Evolutionary conservation across 148 eudicot species (phyloP), one percentile per base, ranked within the genome.

Genomic region (Hydrangea macrophylla): DNA sequence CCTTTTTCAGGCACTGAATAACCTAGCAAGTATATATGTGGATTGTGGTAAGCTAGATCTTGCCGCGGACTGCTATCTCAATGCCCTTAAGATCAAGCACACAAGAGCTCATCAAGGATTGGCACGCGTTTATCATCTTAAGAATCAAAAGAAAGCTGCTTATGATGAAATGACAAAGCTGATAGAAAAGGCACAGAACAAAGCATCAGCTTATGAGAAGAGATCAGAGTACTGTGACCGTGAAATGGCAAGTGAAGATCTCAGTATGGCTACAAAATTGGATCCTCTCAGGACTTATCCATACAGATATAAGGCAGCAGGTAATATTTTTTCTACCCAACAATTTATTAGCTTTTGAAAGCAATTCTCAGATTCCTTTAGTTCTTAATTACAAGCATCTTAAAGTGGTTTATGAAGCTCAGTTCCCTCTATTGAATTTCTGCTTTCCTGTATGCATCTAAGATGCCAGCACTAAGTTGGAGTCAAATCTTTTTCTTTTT

Each of bases 71-170:
- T 79, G 83, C 63, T 83, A 83, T 20, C 26, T 58, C 67, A 83
- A 66, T 65, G 86, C 86, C 55, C 76, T 83, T 31, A 62, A 83
- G 32, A 83, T 83, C 33, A 76, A 83, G 79, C 86, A 83, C 64
- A 74, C 83, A 33, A 71, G 86, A 74, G 86, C 86, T 7, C 86
- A 83, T 76, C 86, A 83, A 65, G 86, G 86, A 42, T 72, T 83
- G 58, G 86, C 86, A 39, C 80, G 86, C 24, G 86, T 83, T 2
- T 76, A 83, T 61, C 73, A 71, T 72, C 75, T 83, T 5, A 79
- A 68, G 60, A 75, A 80, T 51, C 48, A 71, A 33, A 62, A 76
- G 27, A 68, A 77, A 64, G 74, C 64, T 28, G 86, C 86, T 31
- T 83, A 79, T 57, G 83, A 79, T 50, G 86, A 83, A 64, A 79